A percentile compares a stretch with the other conserved stretches of the same genome.
Evolutionary conservation across 306 rosid genomes (phyloP).

Genomic region (Fragaria ananassa): DNA sequence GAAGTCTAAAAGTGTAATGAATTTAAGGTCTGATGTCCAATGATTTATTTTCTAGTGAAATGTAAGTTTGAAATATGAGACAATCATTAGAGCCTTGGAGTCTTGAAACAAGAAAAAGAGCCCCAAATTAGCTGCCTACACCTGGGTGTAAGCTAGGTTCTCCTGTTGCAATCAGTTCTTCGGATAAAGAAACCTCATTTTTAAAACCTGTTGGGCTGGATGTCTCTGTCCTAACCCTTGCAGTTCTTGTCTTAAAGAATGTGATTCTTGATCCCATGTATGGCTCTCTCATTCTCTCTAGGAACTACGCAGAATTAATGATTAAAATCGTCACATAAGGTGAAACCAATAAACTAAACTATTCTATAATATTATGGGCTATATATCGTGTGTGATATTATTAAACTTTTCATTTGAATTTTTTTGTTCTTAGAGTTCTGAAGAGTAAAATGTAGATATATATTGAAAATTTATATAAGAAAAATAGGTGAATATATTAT

Average conservation of each 20-base stretch:
- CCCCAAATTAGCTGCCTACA: background rate
- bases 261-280: background rate
- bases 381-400: background rate
- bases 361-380: background rate
- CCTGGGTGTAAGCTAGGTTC: background rate
- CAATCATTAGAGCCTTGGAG: background rate
- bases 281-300: background rate
- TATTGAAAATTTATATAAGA: background rate
- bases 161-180: background rate
- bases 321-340: background rate
- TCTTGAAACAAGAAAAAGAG: background rate
- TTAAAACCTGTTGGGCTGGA: background rate
- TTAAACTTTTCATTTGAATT: too few relatives aligned
- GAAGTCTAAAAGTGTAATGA: background rate
- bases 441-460: background rate
- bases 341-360: background rate
- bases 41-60: background rate
- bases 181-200: background rate
- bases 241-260: background rate
- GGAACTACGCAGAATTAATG: background rate
- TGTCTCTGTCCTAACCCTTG: background rate
- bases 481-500: background rate
- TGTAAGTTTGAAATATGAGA: background rate
- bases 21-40: background rate
- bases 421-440: background rate